A percentile compares a stretch with the other conserved stretches of the same genome.
Conservation (phyloP, 495 filamentous ascomycete species). For the Cercophora newfieldiana region DNA sequence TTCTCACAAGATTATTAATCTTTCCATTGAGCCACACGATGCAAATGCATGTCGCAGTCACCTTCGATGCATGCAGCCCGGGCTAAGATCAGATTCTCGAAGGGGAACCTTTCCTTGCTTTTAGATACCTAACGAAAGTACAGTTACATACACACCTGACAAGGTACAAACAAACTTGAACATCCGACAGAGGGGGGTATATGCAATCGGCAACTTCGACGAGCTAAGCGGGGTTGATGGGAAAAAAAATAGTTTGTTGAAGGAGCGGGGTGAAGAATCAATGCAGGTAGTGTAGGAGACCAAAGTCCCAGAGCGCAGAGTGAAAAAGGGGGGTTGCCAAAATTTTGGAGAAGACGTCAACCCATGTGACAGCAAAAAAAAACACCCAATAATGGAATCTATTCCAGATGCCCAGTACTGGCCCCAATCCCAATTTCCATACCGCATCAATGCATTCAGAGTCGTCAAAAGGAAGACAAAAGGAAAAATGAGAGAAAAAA, state of each 20-base stretch:
- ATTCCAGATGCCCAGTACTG: neutral
- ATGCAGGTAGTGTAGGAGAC: neutral
- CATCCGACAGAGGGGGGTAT: neutral
- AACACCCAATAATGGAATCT: neutral
- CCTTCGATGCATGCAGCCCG: neutral
- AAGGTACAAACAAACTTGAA: neutral
- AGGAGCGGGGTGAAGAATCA: neutral
- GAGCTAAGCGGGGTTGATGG: neutral
- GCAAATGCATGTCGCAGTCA: neutral
- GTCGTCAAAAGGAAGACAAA: neutral
- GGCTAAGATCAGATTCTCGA: neutral
- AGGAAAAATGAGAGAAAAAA: neutral
- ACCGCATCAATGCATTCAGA: neutral
- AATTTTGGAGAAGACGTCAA: no score
- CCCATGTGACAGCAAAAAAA: neutral
- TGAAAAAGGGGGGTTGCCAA: no score
- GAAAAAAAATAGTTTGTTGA: neutral
- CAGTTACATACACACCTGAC: neutral
- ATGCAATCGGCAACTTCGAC: neutral
- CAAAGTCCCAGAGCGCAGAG: no score
- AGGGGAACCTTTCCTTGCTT: neutral
- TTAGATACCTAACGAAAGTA: neutral
- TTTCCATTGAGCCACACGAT: neutral
- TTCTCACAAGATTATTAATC: constrained; percentile 7
- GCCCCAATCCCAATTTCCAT: neutral